Conservation (phyloP, 139 green algal genomes). For the Yamagishiella unicocca region DNA sequence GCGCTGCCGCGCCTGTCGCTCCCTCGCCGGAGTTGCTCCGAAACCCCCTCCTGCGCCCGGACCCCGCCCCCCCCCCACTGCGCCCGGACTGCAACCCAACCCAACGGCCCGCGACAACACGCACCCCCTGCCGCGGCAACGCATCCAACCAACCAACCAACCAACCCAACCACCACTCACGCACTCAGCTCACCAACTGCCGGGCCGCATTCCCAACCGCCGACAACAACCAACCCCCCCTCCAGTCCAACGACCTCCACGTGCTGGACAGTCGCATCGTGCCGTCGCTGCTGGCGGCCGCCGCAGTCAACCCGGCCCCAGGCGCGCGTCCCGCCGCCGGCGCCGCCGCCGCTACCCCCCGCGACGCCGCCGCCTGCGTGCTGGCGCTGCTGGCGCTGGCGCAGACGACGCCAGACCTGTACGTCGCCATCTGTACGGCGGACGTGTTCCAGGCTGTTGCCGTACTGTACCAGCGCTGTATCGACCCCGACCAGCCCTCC, state of each 20-base stretch:
- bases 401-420: neutral
- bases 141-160: too few relatives aligned
- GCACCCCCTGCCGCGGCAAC: too few relatives aligned
- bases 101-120: too few relatives aligned
- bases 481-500: conserved; percentile 6
- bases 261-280: conserved; percentile 21
- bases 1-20: too few relatives aligned
- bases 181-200: too few relatives aligned
- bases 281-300: neutral
- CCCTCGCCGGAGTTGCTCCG: too few relatives aligned
- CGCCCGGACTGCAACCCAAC: too few relatives aligned
- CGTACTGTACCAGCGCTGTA: conserved; percentile 28
- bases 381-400: conserved; percentile 35
- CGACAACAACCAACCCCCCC: neutral
- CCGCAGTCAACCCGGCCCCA: too few relatives aligned
- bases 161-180: too few relatives aligned
- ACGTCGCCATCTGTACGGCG: neutral
- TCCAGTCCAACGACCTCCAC: conserved; percentile 30
- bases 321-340: too few relatives aligned
- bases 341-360: neutral
- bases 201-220: neutral
- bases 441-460: conserved; percentile 22
- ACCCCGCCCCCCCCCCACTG: too few relatives aligned
- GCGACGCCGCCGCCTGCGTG: conserved; percentile 34
- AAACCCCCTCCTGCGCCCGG: too few relatives aligned